Evolutionary conservation across 345 rosid species (phyloP).

Genomic region (Lepidium sativum): DNA sequence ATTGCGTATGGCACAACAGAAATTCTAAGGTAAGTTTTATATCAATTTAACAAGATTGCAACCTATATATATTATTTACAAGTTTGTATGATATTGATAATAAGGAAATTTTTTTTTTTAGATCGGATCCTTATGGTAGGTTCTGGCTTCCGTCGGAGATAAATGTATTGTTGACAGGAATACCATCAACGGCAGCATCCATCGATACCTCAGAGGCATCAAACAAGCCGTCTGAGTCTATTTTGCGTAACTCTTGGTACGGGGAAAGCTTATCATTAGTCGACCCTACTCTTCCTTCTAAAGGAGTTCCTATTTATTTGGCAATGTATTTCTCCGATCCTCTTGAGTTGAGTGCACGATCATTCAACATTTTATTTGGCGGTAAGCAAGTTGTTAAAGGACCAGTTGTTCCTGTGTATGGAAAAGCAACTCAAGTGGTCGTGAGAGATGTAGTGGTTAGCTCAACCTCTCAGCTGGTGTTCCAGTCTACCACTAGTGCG

Average conservation of each 20-base stretch:
- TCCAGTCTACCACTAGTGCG: neutral
- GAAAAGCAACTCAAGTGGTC: slow-evolving; percentile 7
- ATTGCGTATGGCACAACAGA: neutral
- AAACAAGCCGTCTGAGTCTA: slow-evolving; percentile 14
- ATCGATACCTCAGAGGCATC: slow-evolving; percentile 18
- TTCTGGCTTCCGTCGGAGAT: neutral
- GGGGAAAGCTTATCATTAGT: neutral
- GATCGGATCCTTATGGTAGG: slow-evolving; percentile 20
- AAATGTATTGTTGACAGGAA: neutral
- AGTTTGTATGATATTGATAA: too few relatives aligned
- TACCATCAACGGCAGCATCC: neutral
- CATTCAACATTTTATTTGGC: slow-evolving; percentile 6
- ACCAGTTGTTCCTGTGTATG: slow-evolving; percentile 1
- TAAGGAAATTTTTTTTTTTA: neutral
- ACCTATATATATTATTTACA: too few relatives aligned
- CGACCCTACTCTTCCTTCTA: neutral
- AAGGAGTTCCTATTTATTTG: slow-evolving; percentile 13
- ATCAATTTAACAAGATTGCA: too few relatives aligned
- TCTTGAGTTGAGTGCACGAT: neutral
- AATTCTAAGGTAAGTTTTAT: neutral
- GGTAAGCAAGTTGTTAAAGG: neutral
- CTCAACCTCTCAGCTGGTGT: neutral
- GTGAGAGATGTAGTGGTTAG: slow-evolving; percentile 12
- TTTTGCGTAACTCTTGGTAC: neutral
- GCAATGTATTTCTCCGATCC: slow-evolving; percentile 25